Conservation (phyloP, 2,329 filamentous ascomycete genomes). For the Pezicula neosporulosa region DNA sequence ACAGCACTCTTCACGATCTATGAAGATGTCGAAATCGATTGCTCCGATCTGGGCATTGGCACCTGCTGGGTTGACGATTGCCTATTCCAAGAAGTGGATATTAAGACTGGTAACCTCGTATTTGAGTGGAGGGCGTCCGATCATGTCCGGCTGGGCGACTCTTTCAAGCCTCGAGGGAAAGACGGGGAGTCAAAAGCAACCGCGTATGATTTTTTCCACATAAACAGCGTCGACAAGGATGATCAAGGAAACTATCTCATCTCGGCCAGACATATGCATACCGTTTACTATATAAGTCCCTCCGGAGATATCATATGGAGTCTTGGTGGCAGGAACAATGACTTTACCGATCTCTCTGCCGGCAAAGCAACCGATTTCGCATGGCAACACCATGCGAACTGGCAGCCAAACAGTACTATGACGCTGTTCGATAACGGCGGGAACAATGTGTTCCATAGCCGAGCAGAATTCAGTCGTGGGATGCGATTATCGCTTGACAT, state of each 20-base stretch:
- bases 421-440: conserved; percentile 14
- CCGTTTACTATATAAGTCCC: conserved; percentile 40
- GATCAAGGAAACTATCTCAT: conserved; percentile 40
- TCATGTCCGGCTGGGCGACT: conserved; percentile 6
- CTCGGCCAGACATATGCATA: conserved; percentile 39
- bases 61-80: conserved; percentile 36
- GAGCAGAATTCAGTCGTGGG: conserved; percentile 6
- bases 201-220: conserved; percentile 29
- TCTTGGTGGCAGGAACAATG: conserved; percentile 39
- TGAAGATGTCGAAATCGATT: conserved; percentile 31
- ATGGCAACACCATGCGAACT: conserved; percentile 46
- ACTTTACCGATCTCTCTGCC: conserved; percentile 29
- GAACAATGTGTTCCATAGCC: conserved; percentile 2
- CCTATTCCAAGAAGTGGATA: conserved; percentile 44
- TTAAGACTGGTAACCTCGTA: conserved; percentile 42
- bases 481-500: conserved; percentile 9
- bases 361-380: conserved; percentile 39
- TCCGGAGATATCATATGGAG: conserved; percentile 42
- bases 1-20: conserved; percentile 41
- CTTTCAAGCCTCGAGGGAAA: background rate
- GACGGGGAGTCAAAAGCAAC: conserved; percentile 1
- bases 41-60: background rate
- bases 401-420: conserved; percentile 7
- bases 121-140: conserved; percentile 43
- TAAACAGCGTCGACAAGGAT: conserved; percentile 35